Evolutionary conservation across 192 early-diverging fungal genomes (phyloP).

Genomic region (Coemansia sp.): DNA sequence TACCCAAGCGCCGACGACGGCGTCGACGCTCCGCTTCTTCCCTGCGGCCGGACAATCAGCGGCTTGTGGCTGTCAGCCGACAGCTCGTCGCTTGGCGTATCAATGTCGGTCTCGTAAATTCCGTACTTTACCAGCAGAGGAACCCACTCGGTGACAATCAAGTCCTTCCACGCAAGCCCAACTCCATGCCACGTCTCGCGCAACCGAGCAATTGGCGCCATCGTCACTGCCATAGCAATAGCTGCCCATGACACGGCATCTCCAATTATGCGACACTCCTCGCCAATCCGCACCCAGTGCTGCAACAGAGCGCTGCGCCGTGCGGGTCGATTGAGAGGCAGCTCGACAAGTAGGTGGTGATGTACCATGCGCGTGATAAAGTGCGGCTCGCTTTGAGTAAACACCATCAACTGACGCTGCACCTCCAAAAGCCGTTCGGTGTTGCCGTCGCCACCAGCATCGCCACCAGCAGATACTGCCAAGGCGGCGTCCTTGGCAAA

Average conservation of each 20-base stretch:
- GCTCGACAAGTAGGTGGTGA: constrained; percentile 64
- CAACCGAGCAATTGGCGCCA: constrained; percentile 63
- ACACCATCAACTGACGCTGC: constrained; percentile 51
- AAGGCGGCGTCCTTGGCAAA: background rate
- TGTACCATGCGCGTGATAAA: constrained; percentile 68
- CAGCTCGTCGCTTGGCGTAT: constrained; percentile 2
- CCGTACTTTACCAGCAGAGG: constrained; percentile 57
- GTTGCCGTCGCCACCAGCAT: background rate
- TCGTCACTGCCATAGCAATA: constrained; percentile 66
- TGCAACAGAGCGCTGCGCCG: constrained; percentile 57
- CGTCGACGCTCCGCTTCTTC: constrained; percentile 17
- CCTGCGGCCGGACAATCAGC: constrained; percentile 31
- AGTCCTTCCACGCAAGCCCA: constrained; percentile 41
- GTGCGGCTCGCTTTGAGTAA: constrained; percentile 63
- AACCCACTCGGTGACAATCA: constrained; percentile 60
- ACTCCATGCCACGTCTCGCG: constrained; percentile 71
- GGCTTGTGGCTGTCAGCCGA: constrained; percentile 4
- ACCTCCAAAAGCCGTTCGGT: constrained; percentile 23
- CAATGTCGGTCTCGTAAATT: constrained; percentile 54
- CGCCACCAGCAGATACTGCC: background rate
- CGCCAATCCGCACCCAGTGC: constrained; percentile 70
- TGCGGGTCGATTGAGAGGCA: constrained; percentile 49
- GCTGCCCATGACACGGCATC: constrained; percentile 67
- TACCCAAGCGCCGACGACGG: constrained; percentile 16
- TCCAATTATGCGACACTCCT: constrained; percentile 54